Conservation (phyloP, 768 basidiomycete genomes). For the Lactarius sp. region DNA sequence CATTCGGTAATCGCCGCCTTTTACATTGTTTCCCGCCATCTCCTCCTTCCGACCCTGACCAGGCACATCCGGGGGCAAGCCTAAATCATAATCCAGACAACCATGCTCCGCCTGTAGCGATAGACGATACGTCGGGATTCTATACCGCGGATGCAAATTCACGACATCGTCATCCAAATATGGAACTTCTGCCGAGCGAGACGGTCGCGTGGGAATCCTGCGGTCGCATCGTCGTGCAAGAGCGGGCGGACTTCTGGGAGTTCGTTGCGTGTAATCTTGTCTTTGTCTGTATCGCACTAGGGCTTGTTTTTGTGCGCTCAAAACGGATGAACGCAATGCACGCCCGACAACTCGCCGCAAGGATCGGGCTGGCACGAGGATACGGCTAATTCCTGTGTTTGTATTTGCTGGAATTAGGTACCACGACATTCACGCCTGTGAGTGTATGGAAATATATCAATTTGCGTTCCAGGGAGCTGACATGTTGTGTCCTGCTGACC, state of each 20-base stretch:
- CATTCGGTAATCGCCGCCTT: slow-evolving; percentile 90
- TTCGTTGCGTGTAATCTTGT: slow-evolving; percentile 81
- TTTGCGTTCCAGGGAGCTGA: neutral
- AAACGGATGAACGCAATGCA: slow-evolving; percentile 66
- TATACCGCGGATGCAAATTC: slow-evolving; percentile 19
- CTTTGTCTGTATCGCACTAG: slow-evolving; percentile 61
- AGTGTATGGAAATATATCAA: neutral
- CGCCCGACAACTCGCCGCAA: slow-evolving; percentile 76
- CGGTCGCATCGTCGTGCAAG: slow-evolving; percentile 73
- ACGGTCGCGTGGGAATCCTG: slow-evolving; percentile 90
- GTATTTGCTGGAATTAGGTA: neutral
- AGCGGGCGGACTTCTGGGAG: slow-evolving; percentile 86
- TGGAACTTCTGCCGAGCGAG: slow-evolving; percentile 40
- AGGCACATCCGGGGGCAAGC: slow-evolving; percentile 4
- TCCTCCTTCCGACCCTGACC: slow-evolving; percentile 12
- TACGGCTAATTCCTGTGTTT: slow-evolving; percentile 16
- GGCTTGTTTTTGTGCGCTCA: slow-evolving; percentile 63
- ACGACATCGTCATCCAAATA: slow-evolving; percentile 16
- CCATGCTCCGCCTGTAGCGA: slow-evolving; percentile 15
- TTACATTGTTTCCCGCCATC: slow-evolving; percentile 64
- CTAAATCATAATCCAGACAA: slow-evolving; percentile 28
- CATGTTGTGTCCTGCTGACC: neutral
- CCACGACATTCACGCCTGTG: slow-evolving; percentile 3
- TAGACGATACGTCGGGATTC: neutral
- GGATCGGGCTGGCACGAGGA: slow-evolving; percentile 61